Conservation (phyloP, 495 filamentous ascomycete species). For the Usnea hakonensis region DNA sequence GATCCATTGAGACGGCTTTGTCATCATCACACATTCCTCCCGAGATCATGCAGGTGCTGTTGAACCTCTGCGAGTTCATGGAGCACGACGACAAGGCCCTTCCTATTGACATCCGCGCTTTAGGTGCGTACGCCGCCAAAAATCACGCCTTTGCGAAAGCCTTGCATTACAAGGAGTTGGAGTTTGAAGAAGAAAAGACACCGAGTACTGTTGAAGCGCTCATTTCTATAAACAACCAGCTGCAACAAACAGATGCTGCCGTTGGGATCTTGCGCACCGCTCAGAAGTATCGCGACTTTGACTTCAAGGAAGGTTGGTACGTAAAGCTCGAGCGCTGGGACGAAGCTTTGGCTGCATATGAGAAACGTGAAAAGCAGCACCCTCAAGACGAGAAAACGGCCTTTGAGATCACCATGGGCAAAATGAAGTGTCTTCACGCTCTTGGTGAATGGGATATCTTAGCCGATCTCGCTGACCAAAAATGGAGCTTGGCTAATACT, state of each 20-base stretch:
- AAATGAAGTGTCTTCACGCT: slow-evolving; percentile 97
- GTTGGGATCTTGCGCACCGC: slow-evolving; percentile 94
- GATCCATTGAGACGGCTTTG: slow-evolving; percentile 90
- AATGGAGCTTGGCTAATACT: slow-evolving; percentile 76
- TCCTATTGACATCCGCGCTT: slow-evolving; percentile 88
- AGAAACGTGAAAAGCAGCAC: slow-evolving; percentile 53
- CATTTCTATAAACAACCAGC: slow-evolving; percentile 96
- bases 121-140: slow-evolving; percentile 86
- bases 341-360: slow-evolving; percentile 88
- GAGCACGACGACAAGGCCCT: slow-evolving; percentile 98
- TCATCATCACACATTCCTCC: slow-evolving; percentile 88
- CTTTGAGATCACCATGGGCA: slow-evolving; percentile 94
- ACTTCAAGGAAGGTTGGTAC: slow-evolving; percentile 95
- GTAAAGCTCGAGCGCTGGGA: slow-evolving; percentile 98
- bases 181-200: slow-evolving; percentile 95
- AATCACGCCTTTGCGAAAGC: slow-evolving; percentile 98
- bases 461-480: slow-evolving; percentile 78
- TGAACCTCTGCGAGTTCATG: slow-evolving; percentile 99
- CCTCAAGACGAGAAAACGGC: slow-evolving; percentile 54
- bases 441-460: slow-evolving; percentile 95
- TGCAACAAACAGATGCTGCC: slow-evolving; percentile 94
- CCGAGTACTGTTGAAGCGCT: slow-evolving; percentile 92
- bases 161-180: slow-evolving; percentile 95
- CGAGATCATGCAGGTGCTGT: slow-evolving; percentile 85
- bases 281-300: slow-evolving; percentile 87